Evolutionary conservation across 306 rosid species (phyloP).

Genomic region (Aeschynomene evenia): DNA sequence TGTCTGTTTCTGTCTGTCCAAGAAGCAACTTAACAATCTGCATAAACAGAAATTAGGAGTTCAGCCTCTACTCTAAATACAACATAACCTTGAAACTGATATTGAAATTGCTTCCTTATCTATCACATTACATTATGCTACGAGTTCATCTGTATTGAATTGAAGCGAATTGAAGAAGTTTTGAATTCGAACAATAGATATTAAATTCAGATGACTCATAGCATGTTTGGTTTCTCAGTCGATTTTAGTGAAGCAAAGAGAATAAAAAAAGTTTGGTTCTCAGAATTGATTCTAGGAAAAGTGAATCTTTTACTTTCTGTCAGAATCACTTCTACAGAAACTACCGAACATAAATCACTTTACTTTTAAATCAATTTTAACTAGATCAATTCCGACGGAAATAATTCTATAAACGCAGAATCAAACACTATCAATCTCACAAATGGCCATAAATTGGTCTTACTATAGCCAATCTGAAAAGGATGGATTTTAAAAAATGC

Average conservation of each 20-base stretch:
- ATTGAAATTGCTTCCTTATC: neutral
- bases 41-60: constrained; percentile 21
- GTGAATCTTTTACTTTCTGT: too few species aligned
- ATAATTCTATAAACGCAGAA: too few species aligned
- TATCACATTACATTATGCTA: neutral
- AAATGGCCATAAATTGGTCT: neutral
- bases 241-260: too few species aligned
- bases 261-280: too few species aligned
- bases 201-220: neutral
- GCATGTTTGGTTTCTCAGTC: too few species aligned
- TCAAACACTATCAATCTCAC: too few species aligned
- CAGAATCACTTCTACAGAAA: too few species aligned
- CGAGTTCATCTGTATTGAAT: constrained; percentile 3
- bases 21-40: constrained; percentile 84
- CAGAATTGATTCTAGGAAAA: too few species aligned
- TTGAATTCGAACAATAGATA: neutral
- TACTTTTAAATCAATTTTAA: too few species aligned
- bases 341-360: too few species aligned
- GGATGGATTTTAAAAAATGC: neutral
- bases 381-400: too few species aligned
- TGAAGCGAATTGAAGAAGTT: neutral
- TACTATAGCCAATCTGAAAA: neutral
- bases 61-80: constrained; percentile 2
- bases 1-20: constrained; percentile 50
- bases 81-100: neutral